Conservation (phyloP, 257 asterid species). For the Petunia axillaris region DNA sequence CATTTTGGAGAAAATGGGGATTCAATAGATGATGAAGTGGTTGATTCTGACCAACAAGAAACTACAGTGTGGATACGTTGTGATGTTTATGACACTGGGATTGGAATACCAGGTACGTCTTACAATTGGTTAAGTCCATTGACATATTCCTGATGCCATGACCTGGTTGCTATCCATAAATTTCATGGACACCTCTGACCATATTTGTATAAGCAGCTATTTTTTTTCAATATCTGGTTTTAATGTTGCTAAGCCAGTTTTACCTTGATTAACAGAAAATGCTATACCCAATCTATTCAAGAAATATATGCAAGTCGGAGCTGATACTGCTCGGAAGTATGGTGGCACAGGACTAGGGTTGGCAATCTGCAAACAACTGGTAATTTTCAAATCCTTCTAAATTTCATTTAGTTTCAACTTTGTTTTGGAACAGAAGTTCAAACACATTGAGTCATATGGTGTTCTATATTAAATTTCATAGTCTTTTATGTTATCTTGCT, state of each 20-base stretch:
- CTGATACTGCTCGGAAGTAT: slow-evolving; percentile 90
- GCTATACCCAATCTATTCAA: slow-evolving; percentile 81
- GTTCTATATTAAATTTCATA: background rate
- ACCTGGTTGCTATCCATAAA: slow-evolving; percentile 5
- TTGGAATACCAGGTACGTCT: slow-evolving; percentile 85
- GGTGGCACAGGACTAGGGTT: slow-evolving; percentile 97
- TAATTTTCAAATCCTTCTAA: slow-evolving; percentile 31
- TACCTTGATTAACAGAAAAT: slow-evolving; percentile 50
- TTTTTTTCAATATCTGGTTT: background rate
- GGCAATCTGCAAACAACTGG: slow-evolving; percentile 92
- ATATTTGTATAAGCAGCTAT: background rate
- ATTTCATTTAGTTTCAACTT: background rate
- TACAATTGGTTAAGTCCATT: background rate
- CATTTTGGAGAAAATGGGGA: slow-evolving; percentile 33
- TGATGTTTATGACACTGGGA: slow-evolving; percentile 87
- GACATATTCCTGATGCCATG: background rate
- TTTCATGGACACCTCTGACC: background rate
- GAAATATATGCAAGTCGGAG: slow-evolving; percentile 94
- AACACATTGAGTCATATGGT: background rate
- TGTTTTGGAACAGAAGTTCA: background rate
- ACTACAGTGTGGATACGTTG: slow-evolving; percentile 77
- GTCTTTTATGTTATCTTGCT: background rate
- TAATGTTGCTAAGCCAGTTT: background rate
- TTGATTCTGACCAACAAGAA: slow-evolving; percentile 41
- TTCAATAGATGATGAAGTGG: slow-evolving; percentile 42